Conservation (phyloP, 2,329 filamentous ascomycete species). For the Xylaria hypoxylon region DNA sequence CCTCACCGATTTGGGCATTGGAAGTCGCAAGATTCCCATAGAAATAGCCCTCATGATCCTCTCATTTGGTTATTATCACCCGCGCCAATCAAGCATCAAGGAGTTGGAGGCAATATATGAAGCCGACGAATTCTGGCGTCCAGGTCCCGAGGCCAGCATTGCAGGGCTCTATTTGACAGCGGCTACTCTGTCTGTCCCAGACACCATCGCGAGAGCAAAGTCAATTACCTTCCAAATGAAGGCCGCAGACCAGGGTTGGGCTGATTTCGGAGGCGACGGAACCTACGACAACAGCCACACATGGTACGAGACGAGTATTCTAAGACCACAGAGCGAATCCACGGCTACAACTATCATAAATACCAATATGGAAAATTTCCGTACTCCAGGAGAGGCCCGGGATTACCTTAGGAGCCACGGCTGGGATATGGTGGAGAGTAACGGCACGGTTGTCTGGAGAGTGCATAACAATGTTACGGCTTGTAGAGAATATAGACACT, state of each 20-base stretch:
- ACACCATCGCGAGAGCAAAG: conserved; percentile 11
- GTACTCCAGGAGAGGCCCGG: conserved; percentile 8
- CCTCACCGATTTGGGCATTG: conserved; percentile 5
- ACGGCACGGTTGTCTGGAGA: conserved; percentile 31
- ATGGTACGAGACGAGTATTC: conserved; percentile 42
- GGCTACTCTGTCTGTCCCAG: conserved; percentile 15
- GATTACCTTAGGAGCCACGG: conserved; percentile 23
- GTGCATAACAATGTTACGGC: conserved; percentile 38
- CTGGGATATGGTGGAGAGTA: conserved; percentile 37
- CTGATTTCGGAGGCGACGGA: conserved; percentile 34
- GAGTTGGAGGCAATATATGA: not conserved
- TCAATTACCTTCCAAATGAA: conserved; percentile 42
- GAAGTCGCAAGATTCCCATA: conserved; percentile 13
- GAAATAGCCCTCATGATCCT: conserved; percentile 26
- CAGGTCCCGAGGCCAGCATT: conserved; percentile 14
- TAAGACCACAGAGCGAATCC: conserved; percentile 27
- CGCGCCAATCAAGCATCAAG: conserved; percentile 8
- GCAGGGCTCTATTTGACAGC: conserved; percentile 19
- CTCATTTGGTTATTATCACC: conserved; percentile 22
- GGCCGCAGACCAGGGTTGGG: conserved; percentile 41
- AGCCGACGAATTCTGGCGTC: conserved; percentile 23
- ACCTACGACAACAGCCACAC: conserved; percentile 42
- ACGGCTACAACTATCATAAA: conserved; percentile 8
- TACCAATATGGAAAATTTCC: conserved; percentile 13
- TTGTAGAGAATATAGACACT: conserved; percentile 15